Percentiles rank a stretch among this genome's conserved stretches.
These are phyloP conservation scores for Trichoderma sp. DNA, from an alignment of 2,329 filamentous ascomycete species.

Conservation along the genomic window DNA sequence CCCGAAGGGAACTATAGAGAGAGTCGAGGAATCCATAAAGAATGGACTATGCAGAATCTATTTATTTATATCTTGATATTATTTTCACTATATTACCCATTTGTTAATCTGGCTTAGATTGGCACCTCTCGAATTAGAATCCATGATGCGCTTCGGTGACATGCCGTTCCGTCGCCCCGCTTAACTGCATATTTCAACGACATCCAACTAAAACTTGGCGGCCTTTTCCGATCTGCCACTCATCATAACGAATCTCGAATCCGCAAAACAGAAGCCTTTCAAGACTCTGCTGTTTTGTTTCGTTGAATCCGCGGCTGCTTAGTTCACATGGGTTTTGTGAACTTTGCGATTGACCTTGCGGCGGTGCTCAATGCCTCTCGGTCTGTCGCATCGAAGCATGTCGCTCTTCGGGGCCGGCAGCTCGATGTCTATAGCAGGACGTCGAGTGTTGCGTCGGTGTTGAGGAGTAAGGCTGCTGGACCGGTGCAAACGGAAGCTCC, in stretches of 20 bases:
- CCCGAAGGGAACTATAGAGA: neutral
- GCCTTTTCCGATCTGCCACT: neutral
- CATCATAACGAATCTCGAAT: neutral
- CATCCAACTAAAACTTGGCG: slow-evolving; percentile 2
- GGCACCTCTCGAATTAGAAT: neutral
- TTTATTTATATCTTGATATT: neutral
- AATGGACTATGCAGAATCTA: neutral
- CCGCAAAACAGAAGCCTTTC: slow-evolving; percentile 8
- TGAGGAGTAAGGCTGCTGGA: slow-evolving; percentile 32
- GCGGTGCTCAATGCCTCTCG: slow-evolving; percentile 70
- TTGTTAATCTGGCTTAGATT: neutral
- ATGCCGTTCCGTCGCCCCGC: slow-evolving; percentile 16
- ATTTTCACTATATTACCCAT: neutral
- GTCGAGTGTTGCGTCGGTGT: slow-evolving; percentile 43
- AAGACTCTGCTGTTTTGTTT: slow-evolving; percentile 21
- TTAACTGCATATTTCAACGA: slow-evolving; percentile 33
- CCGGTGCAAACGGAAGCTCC: neutral
- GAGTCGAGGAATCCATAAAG: neutral
- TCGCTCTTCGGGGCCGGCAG: slow-evolving; percentile 58
- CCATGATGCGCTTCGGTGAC: neutral
- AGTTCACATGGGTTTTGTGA: slow-evolving; percentile 60
- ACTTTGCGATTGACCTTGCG: slow-evolving; percentile 67
- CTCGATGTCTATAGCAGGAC: slow-evolving; percentile 52
- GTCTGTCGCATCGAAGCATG: slow-evolving; percentile 64
- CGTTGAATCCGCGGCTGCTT: slow-evolving; percentile 28